Conservation (phyloP, 257 asterid species). For the Solanum appendiculatum region DNA sequence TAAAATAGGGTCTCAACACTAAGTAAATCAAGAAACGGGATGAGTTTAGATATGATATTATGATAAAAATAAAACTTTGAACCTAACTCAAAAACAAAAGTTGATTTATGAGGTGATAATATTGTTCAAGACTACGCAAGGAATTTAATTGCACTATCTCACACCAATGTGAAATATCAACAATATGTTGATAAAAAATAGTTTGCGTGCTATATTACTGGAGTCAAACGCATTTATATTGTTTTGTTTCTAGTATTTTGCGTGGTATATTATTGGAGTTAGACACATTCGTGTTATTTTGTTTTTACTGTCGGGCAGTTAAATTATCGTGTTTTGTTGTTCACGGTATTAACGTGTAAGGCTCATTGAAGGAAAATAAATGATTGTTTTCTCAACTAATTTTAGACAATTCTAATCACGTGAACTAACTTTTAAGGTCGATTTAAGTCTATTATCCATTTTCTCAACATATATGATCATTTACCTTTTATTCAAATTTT, state of each 20-base stretch:
- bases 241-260: no score
- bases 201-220: neutral
- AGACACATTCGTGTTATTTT: no score
- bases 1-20: neutral
- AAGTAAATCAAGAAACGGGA: neutral
- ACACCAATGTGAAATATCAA: neutral
- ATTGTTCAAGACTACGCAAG: neutral
- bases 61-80: accelerated
- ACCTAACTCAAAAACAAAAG: neutral
- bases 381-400: neutral
- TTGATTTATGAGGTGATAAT: neutral
- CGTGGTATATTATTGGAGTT: no score
- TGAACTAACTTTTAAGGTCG: neutral
- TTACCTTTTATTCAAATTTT: neutral
- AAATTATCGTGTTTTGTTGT: no score
- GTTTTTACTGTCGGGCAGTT: no score
- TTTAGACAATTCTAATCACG: neutral
- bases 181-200: neutral
- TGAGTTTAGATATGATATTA: neutral
- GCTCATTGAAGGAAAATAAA: neutral
- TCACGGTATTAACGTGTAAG: neutral
- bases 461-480: neutral
- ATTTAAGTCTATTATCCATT: neutral
- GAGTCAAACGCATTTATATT: no score
- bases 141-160: neutral